These are phyloP conservation scores for Malus domestica DNA, from an alignment of 306 rosid genomes.

Conservation along the genomic window DNA sequence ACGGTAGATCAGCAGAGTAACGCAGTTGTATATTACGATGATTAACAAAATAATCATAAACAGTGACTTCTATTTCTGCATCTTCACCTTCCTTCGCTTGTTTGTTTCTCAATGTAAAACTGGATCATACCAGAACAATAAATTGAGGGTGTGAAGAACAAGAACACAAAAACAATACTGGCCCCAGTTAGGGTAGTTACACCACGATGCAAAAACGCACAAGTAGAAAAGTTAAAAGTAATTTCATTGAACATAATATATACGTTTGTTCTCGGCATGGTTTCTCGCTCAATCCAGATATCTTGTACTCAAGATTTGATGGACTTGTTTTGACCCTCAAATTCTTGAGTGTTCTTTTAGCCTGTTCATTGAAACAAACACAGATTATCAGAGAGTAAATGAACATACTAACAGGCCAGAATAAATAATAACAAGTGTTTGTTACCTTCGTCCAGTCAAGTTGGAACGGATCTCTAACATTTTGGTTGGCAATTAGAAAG, in stretches of 20 bases:
- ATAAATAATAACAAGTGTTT: background rate
- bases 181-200: background rate
- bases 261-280: conserved; percentile 76
- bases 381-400: background rate
- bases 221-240: background rate
- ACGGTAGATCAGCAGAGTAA: conserved; percentile 70
- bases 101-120: conserved; percentile 58
- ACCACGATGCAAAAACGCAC: background rate
- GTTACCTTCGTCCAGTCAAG: conserved; percentile 86
- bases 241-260: background rate
- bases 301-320: conserved; percentile 65
- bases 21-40: conserved; percentile 46
- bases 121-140: conserved; percentile 2
- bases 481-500: conserved; percentile 69
- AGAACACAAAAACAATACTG: background rate
- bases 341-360: conserved; percentile 71
- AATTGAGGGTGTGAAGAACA: background rate
- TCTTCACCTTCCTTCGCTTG: conserved; percentile 36
- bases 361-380: conserved; percentile 36
- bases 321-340: conserved; percentile 68
- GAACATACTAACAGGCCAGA: background rate
- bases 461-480: conserved; percentile 54
- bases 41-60: conserved; percentile 72
- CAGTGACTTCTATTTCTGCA: conserved; percentile 54
- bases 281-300: conserved; percentile 74